These are phyloP conservation scores for Chenopodium quinoa DNA, from an alignment of 148 eudicot genomes.

Conservation along the genomic window DNA sequence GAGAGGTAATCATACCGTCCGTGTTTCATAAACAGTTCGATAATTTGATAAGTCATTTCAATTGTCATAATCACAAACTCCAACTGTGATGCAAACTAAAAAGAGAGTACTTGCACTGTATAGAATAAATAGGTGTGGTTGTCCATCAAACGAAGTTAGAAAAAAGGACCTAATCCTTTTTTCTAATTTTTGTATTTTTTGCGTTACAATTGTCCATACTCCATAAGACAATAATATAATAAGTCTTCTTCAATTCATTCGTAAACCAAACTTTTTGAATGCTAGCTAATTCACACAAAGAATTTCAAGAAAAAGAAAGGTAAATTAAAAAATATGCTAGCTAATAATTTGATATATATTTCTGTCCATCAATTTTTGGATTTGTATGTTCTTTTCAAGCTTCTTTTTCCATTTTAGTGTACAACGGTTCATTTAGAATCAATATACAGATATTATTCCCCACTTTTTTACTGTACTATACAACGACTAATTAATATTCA, in stretches of 20 bases:
- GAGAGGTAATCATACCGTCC: too few relatives aligned
- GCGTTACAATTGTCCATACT: conserved; percentile 20
- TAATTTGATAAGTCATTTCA: conserved; percentile 19
- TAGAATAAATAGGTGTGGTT: conserved; percentile 7
- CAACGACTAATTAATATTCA: conserved; percentile 17
- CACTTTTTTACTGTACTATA: conserved; percentile 2
- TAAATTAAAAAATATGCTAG: not conserved
- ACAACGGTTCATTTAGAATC: conserved; percentile 28
- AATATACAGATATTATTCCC: conserved; percentile 19
- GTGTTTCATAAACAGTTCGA: not conserved
- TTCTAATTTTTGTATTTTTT: conserved; percentile 9
- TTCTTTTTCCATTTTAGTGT: conserved; percentile 11
- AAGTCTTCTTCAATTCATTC: not conserved
- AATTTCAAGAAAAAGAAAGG: not conserved
- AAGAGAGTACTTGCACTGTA: not conserved
- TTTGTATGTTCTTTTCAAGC: conserved; percentile 13
- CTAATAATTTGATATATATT: conserved; percentile 10
- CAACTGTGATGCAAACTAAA: conserved; percentile 21
- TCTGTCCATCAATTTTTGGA: conserved; percentile 9
- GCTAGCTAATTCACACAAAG: conserved; percentile 6
- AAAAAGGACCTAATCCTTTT: conserved; percentile 2
- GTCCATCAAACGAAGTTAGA: conserved; percentile 3
- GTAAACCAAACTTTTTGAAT: not conserved
- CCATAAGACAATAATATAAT: too few relatives aligned
- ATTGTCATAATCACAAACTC: conserved; percentile 17